phyloP scores from a whole-genome alignment of 208 protist species.

The Leptomonas pyrrhocoris region DNA sequence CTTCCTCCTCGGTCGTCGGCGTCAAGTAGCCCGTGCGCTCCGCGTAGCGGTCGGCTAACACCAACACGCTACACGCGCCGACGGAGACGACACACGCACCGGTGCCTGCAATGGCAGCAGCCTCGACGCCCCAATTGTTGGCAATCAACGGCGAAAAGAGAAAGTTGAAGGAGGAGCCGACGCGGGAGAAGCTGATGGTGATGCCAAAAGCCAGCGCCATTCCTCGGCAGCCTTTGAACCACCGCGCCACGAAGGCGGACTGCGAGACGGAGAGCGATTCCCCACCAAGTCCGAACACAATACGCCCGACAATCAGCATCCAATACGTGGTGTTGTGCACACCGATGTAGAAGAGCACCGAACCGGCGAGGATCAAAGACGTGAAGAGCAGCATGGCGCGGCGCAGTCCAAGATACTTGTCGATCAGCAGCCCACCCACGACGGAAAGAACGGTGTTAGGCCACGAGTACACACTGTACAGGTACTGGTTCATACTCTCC shows the following conservation, averaged over 20 bases:
- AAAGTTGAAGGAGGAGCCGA: constrained; percentile 93
- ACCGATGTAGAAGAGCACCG: constrained; percentile 78
- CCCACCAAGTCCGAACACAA: constrained; percentile 90
- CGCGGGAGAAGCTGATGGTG: constrained; percentile 88
- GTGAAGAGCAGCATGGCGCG: constrained; percentile 83
- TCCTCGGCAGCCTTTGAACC: constrained; percentile 79
- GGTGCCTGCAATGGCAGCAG: constrained; percentile 67
- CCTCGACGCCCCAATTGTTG: constrained; percentile 44
- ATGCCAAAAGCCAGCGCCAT: constrained; percentile 94
- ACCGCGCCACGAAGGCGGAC: constrained; percentile 91
- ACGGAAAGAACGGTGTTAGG: constrained; percentile 90
- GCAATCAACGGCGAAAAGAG: constrained; percentile 86
- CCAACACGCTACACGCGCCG: constrained; percentile 56
- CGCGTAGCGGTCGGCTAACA: constrained; percentile 72
- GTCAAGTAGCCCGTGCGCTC: constrained; percentile 71
- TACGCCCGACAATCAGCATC: constrained; percentile 74
- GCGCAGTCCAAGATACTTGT: constrained; percentile 85
- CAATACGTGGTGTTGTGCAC: constrained; percentile 61
- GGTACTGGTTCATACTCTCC: constrained; percentile 85
- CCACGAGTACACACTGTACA: constrained; percentile 94
- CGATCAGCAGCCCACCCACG: constrained; percentile 89
- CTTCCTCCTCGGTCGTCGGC: constrained; percentile 38
- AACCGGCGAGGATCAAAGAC: constrained; percentile 62
- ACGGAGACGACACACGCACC: constrained; percentile 72
- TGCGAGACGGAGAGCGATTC: constrained; percentile 90